Evolutionary conservation across 2,329 filamentous ascomycete genomes (phyloP), one percentile per base, ranked within the genome.

Genomic region (Fusarium agapanthi): DNA sequence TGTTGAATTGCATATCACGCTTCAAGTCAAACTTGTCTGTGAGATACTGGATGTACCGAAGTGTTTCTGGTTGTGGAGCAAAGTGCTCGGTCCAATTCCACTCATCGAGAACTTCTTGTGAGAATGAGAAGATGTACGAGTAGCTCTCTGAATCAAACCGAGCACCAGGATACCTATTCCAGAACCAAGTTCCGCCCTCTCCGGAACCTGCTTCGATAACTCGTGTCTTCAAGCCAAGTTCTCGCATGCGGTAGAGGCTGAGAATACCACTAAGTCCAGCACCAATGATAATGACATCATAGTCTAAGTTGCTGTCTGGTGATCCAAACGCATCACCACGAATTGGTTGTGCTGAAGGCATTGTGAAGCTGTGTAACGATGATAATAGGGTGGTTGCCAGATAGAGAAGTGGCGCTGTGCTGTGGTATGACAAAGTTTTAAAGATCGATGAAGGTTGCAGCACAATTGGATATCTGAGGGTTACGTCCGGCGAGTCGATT

Each of bases 131-230:
- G 63, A 72, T 71, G 44, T 71, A 72, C 22, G 69, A 67, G 7
- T 67, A 71, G 4, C 69, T 67, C 15, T 71, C 68, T 12, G 69
- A 72, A 67, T 86, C 77, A 67, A 84, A 87, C 9, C 80, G 71
- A 0, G 84, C 80, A 1, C 82, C 82, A 3, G 82, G 82, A 30
- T 83, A 84, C 2, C 80, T 72, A 51, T 83, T 84, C 72, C 81
- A 84, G 61, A 79, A 81, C 85, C 86, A 88, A 5, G 84, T 86
- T 2, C 86, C 85, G 8, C 84, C 84, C 38, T 82, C 81, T 10
- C 77, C 80, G 22, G 80, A 78, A 18, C 79, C 83, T 30, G 81
- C 81, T 64, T 86, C 84, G n/a, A 85, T 65, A 10, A 81, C 80
- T 62, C 77, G 80, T 57, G 79, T 78, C 47, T 76, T 75, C 45